Base-by-base conservation (phyloP, 2,329 filamentous ascomycete genomes). In the Coniochaeta hoffmannii region DNA sequence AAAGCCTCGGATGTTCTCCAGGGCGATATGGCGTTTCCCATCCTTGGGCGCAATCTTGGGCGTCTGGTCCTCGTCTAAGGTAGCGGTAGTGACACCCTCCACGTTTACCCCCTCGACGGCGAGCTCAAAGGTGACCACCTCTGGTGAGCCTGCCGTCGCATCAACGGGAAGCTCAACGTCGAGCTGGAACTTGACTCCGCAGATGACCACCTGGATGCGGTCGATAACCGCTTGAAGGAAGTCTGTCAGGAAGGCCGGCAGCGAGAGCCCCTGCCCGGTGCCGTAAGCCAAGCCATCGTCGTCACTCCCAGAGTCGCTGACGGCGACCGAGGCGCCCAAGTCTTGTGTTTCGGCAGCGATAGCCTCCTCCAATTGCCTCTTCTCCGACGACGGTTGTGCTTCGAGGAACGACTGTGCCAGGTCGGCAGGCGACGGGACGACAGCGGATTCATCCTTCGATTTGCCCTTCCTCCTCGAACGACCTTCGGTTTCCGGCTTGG, bases 391-490 rank as follows among this genome's bases (percentile, higher is more conserved):
- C 12, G 87, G 83, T 64, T 90, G 85, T 1, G 86, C 82, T 60
- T 87, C 78, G n/a, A 93, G 74, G 65, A 93, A 93, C 0, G 88
- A 92, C 65, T 88, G 81, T 14, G 89, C 88, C 14, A 94, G 75
- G 60, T 91, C 86, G 56, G 84, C 81, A 1, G 87, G 81, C 24
- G 87, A 87, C 0, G 88, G 89, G 3, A 91, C 76, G 6, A 73
- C 62, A 1, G 69, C 63, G 17, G 63, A 31, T 35, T 64, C 62
- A 4, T 64, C 65, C 34, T 65, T 56, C 10, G 62, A 61, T 53
- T 65, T 62, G 12, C 41, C 58, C 63, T 66, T 60, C 61, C 57
- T 60, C 57, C 60, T 50, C 54, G 58, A 62, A 59, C 44, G 57
- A 57, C 64, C 66, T 51, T 62, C 68, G 62, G 24, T 10, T 10